Base-by-base conservation (phyloP, 2,329 filamentous ascomycete species). In the Fonsecaea erecta region DNA sequence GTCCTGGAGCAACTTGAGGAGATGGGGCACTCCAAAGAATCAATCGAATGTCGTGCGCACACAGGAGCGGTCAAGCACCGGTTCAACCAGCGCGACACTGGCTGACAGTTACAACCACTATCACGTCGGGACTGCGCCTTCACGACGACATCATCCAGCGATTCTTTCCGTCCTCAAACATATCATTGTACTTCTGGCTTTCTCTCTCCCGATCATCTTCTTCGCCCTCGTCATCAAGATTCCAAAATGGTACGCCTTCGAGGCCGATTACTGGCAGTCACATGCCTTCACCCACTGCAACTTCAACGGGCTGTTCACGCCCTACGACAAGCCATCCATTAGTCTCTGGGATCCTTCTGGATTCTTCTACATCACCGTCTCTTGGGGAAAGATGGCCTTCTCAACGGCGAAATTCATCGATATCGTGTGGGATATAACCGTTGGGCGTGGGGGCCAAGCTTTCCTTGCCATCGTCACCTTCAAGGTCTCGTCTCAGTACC, bases 401-500 rank as follows among this genome's bases (percentile, higher is more conserved):
- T 68, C 73, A 16, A 71, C 73, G 5, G 77, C 71, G 8, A 78
- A 78, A 52, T 68, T 73, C 2, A 74, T 78, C 28, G 76, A 78
- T 56, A 70, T 76, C 6, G 62, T 71, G 1, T 78, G 76, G 76
- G 76, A 78, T 56, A 67, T 77, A 12, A 40, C 71, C 2, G 59
- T 77, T 6, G 76, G 75, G 7, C 68, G 75, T 3, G 75, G 75
- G 5, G 72, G 70, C 2, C 77, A 78, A 55, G 32, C 75, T 1
- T 12, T 76, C 3, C 72, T 75, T 7, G 75, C 72, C 59, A 73
- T 64, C 46, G 64, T 72, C 12, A 71, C 72, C 2, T 70, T 77
- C 60, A 59, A 61, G 21, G 75, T 78, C 18, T 78, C 77, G 52
- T 74, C 73, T 3, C 71, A 75, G 37, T 75, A 74, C 32, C 61